Percentiles rank a stretch among this genome's conserved stretches.
These are phyloP conservation scores for Termitomyces eurrhizus DNA, from an alignment of 768 basidiomycete genomes.

Conservation along the genomic window DNA sequence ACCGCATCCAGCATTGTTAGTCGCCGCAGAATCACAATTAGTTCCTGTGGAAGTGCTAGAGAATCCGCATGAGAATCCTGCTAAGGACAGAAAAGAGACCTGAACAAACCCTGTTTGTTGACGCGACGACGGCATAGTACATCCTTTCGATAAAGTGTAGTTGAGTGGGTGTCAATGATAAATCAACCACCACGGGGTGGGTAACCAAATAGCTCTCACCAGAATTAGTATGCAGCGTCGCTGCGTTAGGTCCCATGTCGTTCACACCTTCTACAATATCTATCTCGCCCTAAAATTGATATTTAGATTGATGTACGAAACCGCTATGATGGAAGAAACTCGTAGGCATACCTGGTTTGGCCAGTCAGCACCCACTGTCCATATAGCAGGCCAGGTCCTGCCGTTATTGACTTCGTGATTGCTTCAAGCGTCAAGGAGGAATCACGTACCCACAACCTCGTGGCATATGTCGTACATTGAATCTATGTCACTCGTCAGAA, in stretches of 20 bases:
- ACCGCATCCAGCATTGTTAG: constrained; percentile 54
- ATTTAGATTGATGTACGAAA: background rate
- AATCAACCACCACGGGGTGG: constrained; percentile 25
- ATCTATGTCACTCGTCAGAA: constrained; percentile 20
- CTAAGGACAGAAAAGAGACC: background rate
- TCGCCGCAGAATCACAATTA: constrained; percentile 48
- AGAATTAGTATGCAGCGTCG: constrained; percentile 33
- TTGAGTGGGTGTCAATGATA: background rate
- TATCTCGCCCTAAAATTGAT: constrained; percentile 40
- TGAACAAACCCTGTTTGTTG: constrained; percentile 40
- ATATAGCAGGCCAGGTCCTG: constrained; percentile 50
- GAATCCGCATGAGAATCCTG: background rate
- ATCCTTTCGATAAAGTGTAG: constrained; percentile 28
- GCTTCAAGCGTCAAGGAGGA: background rate
- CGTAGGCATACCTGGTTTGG: constrained; percentile 31
- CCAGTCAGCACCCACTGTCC: constrained; percentile 50
- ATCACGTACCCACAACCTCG: constrained; percentile 48
- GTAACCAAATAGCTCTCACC: constrained; percentile 44
- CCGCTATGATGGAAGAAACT: background rate
- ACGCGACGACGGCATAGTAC: constrained; percentile 48
- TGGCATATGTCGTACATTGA: constrained; percentile 58
- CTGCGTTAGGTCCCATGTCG: constrained; percentile 33
- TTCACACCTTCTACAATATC: constrained; percentile 43
- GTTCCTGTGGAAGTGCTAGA: constrained; percentile 32
- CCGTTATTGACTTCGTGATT: background rate